Base-by-base conservation (phyloP, 78 protist species). In the Bodo saltans region DNA sequence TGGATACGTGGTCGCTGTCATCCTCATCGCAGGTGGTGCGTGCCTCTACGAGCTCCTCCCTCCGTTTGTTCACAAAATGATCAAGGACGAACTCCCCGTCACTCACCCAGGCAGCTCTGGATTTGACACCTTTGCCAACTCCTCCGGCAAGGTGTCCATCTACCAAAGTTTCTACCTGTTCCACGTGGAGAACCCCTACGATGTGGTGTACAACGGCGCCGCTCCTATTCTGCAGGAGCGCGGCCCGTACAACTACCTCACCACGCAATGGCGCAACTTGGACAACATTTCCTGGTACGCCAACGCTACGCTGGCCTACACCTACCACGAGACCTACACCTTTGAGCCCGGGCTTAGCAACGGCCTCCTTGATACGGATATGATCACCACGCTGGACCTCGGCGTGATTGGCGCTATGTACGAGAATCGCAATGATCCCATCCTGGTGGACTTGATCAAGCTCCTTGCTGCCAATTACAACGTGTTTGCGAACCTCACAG, bases 151-250 rank as follows among this genome's bases (percentile, higher is more conserved):
- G 60, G 39, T 72, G 3, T 47, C 76, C 41, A 30, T 72, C 42
- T 72, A 72, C 76, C 29, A 32, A 47, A 12, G 52, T 30, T 35
- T 27, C 42, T 72, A 26, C 47, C 1, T 72, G n/a, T 72, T 38
- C 76, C 34, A 72, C 76, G 0, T 72, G 32, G 27, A 17, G 17
- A 72, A 72, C 47, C 76, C 76, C 42, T 41, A 72, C 3, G 76
- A 72, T 27, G 2, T 72, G 26, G 23, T 3, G 41, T 4, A 0
- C 42, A 47, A 47, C 76, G 41, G 33, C 28, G 60, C 42, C n/a
- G 52, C 76, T 3, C 0, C 2, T 0, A n/a, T n/a, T n/a, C 34
- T 72, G 35, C 0, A 25, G 23, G 53, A 72, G 47, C 1, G 34
- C 21, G 76, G 76, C 0, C 76, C 76, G 33, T 72, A 72, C 47